Conservation (phyloP, 805 yeast genomes). For the Monosporozyma solicola region DNA sequence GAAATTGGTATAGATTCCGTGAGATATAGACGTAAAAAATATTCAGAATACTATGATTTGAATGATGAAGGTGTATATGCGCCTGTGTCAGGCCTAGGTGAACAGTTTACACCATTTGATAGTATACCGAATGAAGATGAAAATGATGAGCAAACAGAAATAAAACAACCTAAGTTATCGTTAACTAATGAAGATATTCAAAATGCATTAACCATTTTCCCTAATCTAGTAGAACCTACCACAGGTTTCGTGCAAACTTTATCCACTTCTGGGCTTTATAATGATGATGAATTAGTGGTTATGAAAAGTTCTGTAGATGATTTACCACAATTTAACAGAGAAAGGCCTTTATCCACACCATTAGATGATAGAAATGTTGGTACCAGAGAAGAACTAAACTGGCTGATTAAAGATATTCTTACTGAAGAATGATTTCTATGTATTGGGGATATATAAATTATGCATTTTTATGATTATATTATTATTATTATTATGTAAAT, state of each 20-base stretch:
- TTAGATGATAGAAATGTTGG: constrained; percentile 39
- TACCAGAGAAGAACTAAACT: constrained; percentile 57
- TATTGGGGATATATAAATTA: background rate
- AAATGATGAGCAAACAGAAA: constrained; percentile 4
- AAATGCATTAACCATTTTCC: constrained; percentile 54
- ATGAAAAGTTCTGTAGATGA: constrained; percentile 29
- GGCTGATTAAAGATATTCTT: constrained; percentile 63
- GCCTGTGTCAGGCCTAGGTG: constrained; percentile 14
- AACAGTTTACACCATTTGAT: constrained; percentile 1
- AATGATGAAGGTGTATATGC: constrained; percentile 26
- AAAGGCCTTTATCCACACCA: constrained; percentile 28
- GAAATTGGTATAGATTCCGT: constrained; percentile 69
- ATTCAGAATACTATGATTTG: constrained; percentile 30
- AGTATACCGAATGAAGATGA: constrained; percentile 8
- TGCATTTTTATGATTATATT: background rate
- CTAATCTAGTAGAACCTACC: constrained; percentile 55
- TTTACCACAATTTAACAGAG: constrained; percentile 24
- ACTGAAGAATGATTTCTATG: constrained; percentile 23
- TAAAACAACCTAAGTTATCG: constrained; percentile 13
- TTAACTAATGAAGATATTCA: constrained; percentile 59
- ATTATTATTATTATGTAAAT: background rate
- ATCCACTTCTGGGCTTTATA: constrained; percentile 40
- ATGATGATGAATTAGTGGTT: constrained; percentile 41
- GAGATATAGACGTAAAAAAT: constrained; percentile 46
- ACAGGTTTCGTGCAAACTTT: constrained; percentile 47